Conservation (phyloP, 2,329 filamentous ascomycete species). For the Paracorniculantispora psalliotae region DNA sequence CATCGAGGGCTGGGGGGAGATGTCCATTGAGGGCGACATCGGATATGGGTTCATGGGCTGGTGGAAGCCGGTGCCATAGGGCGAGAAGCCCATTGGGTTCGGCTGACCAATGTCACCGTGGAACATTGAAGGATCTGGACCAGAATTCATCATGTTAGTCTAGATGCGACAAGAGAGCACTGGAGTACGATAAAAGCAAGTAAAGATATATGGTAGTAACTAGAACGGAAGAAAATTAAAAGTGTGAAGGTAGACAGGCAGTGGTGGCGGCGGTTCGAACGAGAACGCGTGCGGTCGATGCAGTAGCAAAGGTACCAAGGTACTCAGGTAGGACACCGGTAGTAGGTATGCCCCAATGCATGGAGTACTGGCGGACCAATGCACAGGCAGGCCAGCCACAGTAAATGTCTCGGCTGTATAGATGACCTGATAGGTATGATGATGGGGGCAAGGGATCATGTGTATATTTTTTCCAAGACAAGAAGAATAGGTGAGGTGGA, state of each 20-base stretch:
- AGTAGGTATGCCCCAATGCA: conserved; percentile 8
- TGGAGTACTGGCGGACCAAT: neutral
- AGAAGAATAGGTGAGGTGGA: too few species aligned
- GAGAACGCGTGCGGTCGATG: too few species aligned
- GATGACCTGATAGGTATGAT: neutral
- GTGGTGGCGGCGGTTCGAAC: too few species aligned
- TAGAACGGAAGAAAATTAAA: neutral
- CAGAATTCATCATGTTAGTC: conserved; percentile 31
- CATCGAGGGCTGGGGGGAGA: conserved; percentile 43
- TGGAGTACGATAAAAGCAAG: neutral
- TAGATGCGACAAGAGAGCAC: conserved; percentile 11
- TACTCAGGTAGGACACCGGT: too few species aligned
- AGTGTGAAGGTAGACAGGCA: neutral
- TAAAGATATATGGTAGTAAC: neutral
- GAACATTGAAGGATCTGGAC: conserved; percentile 51
- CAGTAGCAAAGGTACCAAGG: too few species aligned
- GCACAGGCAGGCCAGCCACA: neutral
- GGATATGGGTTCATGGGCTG: conserved; percentile 46
- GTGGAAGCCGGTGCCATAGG: conserved; percentile 47
- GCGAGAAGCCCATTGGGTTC: conserved; percentile 37
- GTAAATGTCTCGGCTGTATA: conserved; percentile 6
- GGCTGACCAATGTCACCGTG: conserved; percentile 49
- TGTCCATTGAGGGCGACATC: conserved; percentile 59
- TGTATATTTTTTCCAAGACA: too few species aligned
- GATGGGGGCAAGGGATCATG: neutral